These are phyloP conservation scores for Ganoderma lingzhi DNA, from an alignment of 1,284 basidiomycete genomes.

Conservation along the genomic window DNA sequence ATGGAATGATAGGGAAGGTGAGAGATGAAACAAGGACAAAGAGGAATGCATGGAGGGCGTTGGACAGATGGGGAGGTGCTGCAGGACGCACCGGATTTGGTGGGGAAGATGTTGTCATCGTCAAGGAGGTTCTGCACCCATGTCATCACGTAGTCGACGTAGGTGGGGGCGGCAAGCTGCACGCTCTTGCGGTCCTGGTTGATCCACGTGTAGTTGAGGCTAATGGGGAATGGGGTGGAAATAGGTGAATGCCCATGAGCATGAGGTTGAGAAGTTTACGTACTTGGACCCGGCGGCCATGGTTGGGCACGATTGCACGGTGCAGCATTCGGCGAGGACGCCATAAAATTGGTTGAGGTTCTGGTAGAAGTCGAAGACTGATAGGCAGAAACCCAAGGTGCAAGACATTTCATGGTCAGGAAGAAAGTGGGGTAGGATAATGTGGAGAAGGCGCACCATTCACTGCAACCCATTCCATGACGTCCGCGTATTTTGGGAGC, in stretches of 20 bases:
- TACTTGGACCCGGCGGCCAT: slow-evolving; percentile 95
- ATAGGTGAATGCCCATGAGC: background rate
- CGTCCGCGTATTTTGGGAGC: slow-evolving; percentile 96
- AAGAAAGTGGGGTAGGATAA: background rate
- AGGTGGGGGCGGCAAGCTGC: slow-evolving; percentile 93
- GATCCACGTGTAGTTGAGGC: slow-evolving; percentile 98
- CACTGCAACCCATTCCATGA: slow-evolving; percentile 99
- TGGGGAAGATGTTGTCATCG: slow-evolving; percentile 94
- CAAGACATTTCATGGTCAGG: background rate
- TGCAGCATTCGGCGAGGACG: slow-evolving; percentile 95
- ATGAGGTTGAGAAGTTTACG: slow-evolving; percentile 41
- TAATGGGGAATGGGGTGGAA: slow-evolving; percentile 42
- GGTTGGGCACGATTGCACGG: slow-evolving; percentile 86
- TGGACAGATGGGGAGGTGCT: background rate
- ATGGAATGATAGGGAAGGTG: background rate
- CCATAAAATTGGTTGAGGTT: slow-evolving; percentile 99
- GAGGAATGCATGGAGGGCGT: background rate
- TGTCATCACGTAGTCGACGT: slow-evolving; percentile 99
- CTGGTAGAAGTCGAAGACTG: slow-evolving; percentile 96
- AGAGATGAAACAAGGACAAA: background rate
- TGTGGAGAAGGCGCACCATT: slow-evolving; percentile 76
- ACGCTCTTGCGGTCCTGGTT: slow-evolving; percentile 95
- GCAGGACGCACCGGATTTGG: slow-evolving; percentile 80
- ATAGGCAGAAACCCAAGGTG: background rate
- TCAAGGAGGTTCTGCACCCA: slow-evolving; percentile 96